These are phyloP conservation scores for Rhododendron molle DNA, from an alignment of 148 eudicot genomes.

Conservation along the genomic window DNA sequence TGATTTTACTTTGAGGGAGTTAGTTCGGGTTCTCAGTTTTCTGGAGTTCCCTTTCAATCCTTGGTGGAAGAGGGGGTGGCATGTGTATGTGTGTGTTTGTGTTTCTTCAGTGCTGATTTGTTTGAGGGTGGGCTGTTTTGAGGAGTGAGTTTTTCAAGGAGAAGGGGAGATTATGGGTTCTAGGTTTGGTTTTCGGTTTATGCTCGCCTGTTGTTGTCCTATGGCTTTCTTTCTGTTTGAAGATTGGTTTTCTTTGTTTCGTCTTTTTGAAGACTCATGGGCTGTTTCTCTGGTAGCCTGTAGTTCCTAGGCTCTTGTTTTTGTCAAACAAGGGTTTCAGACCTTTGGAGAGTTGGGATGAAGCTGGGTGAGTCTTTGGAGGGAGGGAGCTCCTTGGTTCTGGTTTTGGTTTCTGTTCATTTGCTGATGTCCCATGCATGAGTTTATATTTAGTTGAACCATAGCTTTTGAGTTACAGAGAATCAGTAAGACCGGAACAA, in stretches of 20 bases:
- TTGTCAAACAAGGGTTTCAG: background rate
- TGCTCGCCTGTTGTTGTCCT: background rate
- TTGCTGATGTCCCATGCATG: background rate
- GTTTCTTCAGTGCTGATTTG: background rate
- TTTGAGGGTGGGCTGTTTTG: background rate
- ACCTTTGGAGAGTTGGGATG: background rate
- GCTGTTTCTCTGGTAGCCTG: background rate
- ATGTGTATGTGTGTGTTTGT: background rate
- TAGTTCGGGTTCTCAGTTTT: background rate
- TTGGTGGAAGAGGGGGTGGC: background rate
- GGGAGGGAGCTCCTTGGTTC: background rate
- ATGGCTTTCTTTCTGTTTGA: background rate
- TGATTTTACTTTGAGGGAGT: background rate
- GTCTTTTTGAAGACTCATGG: background rate
- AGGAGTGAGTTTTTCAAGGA: background rate
- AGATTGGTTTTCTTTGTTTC: background rate
- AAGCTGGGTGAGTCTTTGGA: background rate
- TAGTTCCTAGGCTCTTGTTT: background rate
- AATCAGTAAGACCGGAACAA: background rate
- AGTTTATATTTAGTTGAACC: background rate
- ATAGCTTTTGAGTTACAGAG: background rate
- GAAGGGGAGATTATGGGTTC: background rate
- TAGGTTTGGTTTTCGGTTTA: background rate
- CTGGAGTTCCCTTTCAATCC: background rate
- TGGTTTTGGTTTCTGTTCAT: background rate